Percentiles rank a stretch among this genome's conserved stretches.
phyloP scores from a whole-genome alignment of 306 rosid genomes.

The Echinosophora koreensis region DNA sequence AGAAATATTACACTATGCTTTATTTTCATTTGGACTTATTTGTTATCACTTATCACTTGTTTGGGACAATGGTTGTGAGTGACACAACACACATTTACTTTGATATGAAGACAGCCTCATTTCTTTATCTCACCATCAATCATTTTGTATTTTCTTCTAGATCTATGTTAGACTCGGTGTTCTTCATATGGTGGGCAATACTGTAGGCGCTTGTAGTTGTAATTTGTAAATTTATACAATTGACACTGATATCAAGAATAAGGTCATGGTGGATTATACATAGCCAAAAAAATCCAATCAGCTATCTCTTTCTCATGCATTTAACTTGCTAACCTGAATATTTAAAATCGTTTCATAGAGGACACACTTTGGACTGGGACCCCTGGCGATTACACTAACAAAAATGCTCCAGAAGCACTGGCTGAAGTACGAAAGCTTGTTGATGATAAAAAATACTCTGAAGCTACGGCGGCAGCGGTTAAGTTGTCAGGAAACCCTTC shows the following conservation, averaged over 20 bases:
- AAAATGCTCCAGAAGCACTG: slow-evolving; percentile 66
- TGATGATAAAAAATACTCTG: slow-evolving; percentile 55
- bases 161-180: slow-evolving; percentile 36
- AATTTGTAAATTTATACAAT: slow-evolving; percentile 3
- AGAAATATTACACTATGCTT: slow-evolving; percentile 13
- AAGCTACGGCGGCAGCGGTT: slow-evolving; percentile 69
- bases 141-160: slow-evolving; percentile 28
- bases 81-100: background rate
- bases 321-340: slow-evolving; percentile 18
- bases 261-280: slow-evolving; percentile 25
- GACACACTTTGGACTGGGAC: slow-evolving; percentile 90
- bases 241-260: slow-evolving; percentile 4
- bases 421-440: slow-evolving; percentile 68
- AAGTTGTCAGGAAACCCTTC: slow-evolving; percentile 61
- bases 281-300: background rate
- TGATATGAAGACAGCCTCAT: slow-evolving; percentile 6
- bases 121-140: slow-evolving; percentile 1
- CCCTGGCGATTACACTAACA: slow-evolving; percentile 67
- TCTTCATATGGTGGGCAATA: background rate
- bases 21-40: background rate
- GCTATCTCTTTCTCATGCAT: slow-evolving; percentile 19
- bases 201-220: slow-evolving; percentile 17
- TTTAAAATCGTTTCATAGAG: slow-evolving; percentile 53
- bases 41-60: background rate
- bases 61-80: background rate